Percentiles rank a stretch among this genome's conserved stretches.
These are phyloP conservation scores for Ramichloridium luteum DNA, from an alignment of 2,329 filamentous ascomycete genomes.

Conservation along the genomic window DNA sequence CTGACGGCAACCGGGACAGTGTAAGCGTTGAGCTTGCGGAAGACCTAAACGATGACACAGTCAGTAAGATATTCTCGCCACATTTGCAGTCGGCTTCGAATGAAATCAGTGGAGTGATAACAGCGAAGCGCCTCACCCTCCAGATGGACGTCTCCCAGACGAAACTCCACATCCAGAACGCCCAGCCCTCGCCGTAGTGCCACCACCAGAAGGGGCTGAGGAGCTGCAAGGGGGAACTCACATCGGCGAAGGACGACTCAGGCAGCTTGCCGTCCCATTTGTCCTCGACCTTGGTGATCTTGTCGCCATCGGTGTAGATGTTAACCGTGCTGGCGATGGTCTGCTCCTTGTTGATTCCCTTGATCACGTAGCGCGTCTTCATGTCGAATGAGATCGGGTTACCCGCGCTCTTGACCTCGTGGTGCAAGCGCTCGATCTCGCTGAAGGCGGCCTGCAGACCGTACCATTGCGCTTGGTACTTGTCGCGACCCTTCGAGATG, in stretches of 20 bases:
- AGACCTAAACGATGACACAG: slow-evolving; percentile 29
- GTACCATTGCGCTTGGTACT: slow-evolving; percentile 45
- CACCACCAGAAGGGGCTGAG: slow-evolving; percentile 29
- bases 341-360: slow-evolving; percentile 41
- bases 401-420: slow-evolving; percentile 41
- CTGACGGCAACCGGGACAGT: slow-evolving; percentile 39
- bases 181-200: slow-evolving; percentile 27
- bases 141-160: slow-evolving; percentile 29
- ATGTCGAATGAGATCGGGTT: slow-evolving; percentile 49
- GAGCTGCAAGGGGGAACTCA: slow-evolving; percentile 29
- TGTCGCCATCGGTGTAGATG: slow-evolving; percentile 34
- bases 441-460: slow-evolving; percentile 47
- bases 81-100: background rate
- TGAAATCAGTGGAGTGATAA: slow-evolving; percentile 2
- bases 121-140: slow-evolving; percentile 26
- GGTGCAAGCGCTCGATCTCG: slow-evolving; percentile 43
- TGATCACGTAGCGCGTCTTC: slow-evolving; percentile 42
- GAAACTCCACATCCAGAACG: slow-evolving; percentile 28
- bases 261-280: slow-evolving; percentile 44
- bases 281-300: slow-evolving; percentile 43
- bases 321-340: slow-evolving; percentile 37
- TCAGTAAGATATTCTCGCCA: slow-evolving; percentile 2
- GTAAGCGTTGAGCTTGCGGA: slow-evolving; percentile 40
- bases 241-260: slow-evolving; percentile 38
- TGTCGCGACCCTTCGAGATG: slow-evolving; percentile 42